Base-by-base conservation (phyloP, 352 stramenopile genomes). In the Plasmopara viticola region DNA sequence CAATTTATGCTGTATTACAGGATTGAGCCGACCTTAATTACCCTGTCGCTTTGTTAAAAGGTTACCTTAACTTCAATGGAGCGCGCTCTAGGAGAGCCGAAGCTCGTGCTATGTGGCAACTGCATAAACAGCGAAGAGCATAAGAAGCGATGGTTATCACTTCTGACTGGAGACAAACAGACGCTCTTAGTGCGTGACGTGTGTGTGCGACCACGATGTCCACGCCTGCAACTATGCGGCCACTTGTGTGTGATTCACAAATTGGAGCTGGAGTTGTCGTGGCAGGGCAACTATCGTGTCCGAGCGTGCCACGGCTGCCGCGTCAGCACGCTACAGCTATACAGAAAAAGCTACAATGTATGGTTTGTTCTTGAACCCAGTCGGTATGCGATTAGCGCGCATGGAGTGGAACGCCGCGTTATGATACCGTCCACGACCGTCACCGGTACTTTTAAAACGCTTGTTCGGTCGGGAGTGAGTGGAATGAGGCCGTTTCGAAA, bases 151-250 rank as follows among this genome's bases (percentile, higher is more conserved):
- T 87, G 51, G 68, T 38, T 49, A 44, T 56, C 44, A 30, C 72
- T 79, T 34, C 53, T 56, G 6, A 62, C 43, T 18, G 56, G 51
- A 14, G 53, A 57, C 0, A 62, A 78, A 41, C 39, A 67, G 34
- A 40, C 69, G 18, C 46, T 89, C 56, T 59, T 84, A 12, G 60
- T 82, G 42, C 69, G 75, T 17, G 78, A 87, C 28, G 75, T 89
- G 37, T 89, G 78, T 40, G 69, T 71, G 20, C 65, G 63, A 10
- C 60, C 61, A 15, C 53, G 60, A 42, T 89, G 78, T 52, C 61
- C 66, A 1, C 67, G 62, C 37, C 67, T 86, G 33, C 73, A 84
- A 38, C 60, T 89, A 34, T 70, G 72, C 50, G 60, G 70, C 14
- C 62, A 81, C 49, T 62, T 87, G 44, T 89, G 75, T 40, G 44